Base-by-base conservation (phyloP, 352 stramenopile species). In the Phytophthora sojae region DNA sequence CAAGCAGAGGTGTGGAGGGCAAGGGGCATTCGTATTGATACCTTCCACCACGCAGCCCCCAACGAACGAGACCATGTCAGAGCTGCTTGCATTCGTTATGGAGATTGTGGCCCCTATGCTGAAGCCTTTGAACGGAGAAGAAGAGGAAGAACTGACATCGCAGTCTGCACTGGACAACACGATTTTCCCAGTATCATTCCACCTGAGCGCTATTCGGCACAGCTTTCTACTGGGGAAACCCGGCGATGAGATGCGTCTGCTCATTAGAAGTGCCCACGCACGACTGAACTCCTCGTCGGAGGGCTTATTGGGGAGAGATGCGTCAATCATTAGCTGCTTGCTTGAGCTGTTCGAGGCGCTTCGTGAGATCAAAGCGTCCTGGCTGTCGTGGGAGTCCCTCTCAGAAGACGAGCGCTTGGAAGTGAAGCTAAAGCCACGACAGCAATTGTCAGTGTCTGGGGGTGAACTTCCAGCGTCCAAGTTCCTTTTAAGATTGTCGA, bases 51-150 rank as follows among this genome's bases (percentile, higher is more conserved):
- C 61, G 9, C 11, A 23, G 25, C n/a, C 12, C 21, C 11, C 39
- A 6, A 60, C 11, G 37, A 63, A 60, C 17, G 61, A 76, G 15
- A 8, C 19, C 1, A 26, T 80, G 6, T 60, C 26, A 0, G 77
- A 84, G 29, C 51, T 90, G 39, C 61, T 89, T 14, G 59, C 64
- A 0, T 77, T 82, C 17, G 55, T 86, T 6, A 67, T 90, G 26
- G 80, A 83, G 1, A 68, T 81, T 4, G 69, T 73, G 2, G 44
- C 52, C 4, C 80, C 76, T 6, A 50, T 84, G 19, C 21, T 86
- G 14, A 56, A 74, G 9, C 9, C 58, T 4, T 25, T 71, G 3
- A 14, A 62, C 8, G 50, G 53, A 49, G 17, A 17, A 26, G 49
- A 56, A 49, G 5, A 17, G 26, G 49, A 69, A 52, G 45, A 52